Conservation (phyloP, 495 filamentous ascomycete genomes). For the Penicillium verhagenii region DNA sequence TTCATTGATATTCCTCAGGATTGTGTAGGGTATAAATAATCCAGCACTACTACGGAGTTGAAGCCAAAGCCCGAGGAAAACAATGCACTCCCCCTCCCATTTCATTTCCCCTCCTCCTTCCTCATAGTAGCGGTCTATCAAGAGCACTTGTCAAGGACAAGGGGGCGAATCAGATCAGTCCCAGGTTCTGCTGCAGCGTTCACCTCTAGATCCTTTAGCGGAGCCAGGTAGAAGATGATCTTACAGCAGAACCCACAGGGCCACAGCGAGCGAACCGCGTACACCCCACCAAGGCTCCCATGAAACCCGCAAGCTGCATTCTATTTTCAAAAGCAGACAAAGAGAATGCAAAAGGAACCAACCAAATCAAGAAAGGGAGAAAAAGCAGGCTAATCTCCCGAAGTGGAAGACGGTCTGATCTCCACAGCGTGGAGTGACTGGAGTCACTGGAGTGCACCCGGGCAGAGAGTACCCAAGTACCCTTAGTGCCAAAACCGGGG, state of each 20-base stretch:
- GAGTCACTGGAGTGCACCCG: neutral
- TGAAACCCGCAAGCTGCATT: neutral
- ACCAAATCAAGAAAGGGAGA: too few species aligned
- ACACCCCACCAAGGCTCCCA: constrained; percentile 4
- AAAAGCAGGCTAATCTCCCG: neutral
- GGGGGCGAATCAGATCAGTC: constrained; percentile 16
- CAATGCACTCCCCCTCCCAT: neutral
- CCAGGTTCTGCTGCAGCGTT: constrained; percentile 6
- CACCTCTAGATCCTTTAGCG: constrained; percentile 3
- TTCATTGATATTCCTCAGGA: constrained; percentile 1
- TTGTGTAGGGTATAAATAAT: constrained; percentile 7
- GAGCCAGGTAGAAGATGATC: constrained; percentile 12
- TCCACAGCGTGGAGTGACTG: too few species aligned
- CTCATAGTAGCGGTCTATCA: neutral
- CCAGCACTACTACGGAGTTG: neutral
- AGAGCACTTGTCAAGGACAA: neutral
- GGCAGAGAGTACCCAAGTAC: neutral
- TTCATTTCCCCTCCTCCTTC: neutral
- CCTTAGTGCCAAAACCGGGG: neutral
- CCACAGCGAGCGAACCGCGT: constrained; percentile 1
- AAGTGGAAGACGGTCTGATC: neutral
- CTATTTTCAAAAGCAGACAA: constrained; percentile 1
- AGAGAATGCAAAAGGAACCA: constrained; percentile 2
- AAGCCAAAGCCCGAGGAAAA: neutral
- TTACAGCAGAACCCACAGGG: constrained; percentile 9